A percentile compares a stretch with the other conserved stretches of the same genome.
Conservation (phyloP, 2,329 filamentous ascomycete species). For the Phaeosphaeria sp. region DNA sequence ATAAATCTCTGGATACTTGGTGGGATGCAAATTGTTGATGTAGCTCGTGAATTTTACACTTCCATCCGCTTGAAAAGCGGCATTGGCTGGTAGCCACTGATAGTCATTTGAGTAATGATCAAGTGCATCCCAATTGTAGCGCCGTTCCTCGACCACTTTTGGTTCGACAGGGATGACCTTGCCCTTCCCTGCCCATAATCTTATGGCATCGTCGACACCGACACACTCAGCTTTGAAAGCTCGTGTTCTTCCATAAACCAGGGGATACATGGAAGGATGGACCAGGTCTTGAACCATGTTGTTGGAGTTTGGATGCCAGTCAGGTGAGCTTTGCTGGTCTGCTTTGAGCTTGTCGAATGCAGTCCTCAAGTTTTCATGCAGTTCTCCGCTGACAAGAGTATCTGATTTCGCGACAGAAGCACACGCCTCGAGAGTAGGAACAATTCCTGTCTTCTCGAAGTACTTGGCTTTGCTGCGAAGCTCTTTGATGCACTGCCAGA, state of each 20-base stretch:
- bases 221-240: slow-evolving; percentile 45
- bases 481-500: slow-evolving; percentile 46
- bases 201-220: slow-evolving; percentile 34
- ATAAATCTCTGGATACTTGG: slow-evolving; percentile 24
- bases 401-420: slow-evolving; percentile 62
- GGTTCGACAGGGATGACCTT: slow-evolving; percentile 17
- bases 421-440: slow-evolving; percentile 55
- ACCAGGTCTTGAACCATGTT: slow-evolving; percentile 66
- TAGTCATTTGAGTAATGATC: slow-evolving; percentile 29
- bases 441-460: slow-evolving; percentile 49
- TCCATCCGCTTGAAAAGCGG: slow-evolving; percentile 48
- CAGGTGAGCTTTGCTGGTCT: slow-evolving; percentile 47
- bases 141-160: not conserved
- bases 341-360: slow-evolving; percentile 59
- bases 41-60: slow-evolving; percentile 56
- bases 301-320: slow-evolving; percentile 67
- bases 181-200: slow-evolving; percentile 38
- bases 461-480: slow-evolving; percentile 58
- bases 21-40: slow-evolving; percentile 62
- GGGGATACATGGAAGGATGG: slow-evolving; percentile 68
- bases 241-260: slow-evolving; percentile 60
- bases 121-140: not conserved
- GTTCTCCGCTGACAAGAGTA: slow-evolving; percentile 46
- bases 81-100: slow-evolving; percentile 60
- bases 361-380: slow-evolving; percentile 52